Conservation (phyloP, 495 filamentous ascomycete genomes). For the Podospora appendiculata region DNA sequence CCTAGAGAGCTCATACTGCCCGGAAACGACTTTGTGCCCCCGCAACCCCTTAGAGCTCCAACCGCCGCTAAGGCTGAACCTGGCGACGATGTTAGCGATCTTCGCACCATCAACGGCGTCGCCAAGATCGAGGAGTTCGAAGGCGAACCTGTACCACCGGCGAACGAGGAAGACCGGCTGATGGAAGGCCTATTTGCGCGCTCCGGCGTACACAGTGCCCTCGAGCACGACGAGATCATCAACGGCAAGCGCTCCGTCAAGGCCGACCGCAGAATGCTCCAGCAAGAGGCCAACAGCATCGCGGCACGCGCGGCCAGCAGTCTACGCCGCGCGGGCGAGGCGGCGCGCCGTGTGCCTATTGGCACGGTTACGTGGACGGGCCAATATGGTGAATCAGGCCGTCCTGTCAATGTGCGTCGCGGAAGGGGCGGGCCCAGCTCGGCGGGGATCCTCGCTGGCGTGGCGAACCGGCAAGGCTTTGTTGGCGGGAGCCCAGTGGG, state of each 20-base stretch:
- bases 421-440: constrained; percentile 39
- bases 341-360: constrained; percentile 61
- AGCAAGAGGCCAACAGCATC: constrained; percentile 70
- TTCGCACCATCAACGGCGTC: constrained; percentile 30
- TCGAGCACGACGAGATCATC: constrained; percentile 86
- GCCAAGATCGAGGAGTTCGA: constrained; percentile 26
- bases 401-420: constrained; percentile 32
- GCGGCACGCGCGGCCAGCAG: constrained; percentile 70
- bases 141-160: constrained; percentile 6
- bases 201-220: constrained; percentile 72
- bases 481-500: constrained; percentile 17
- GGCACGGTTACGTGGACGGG: constrained; percentile 96
- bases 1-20: constrained; percentile 27
- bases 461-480: constrained; percentile 49
- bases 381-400: constrained; percentile 63
- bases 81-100: constrained; percentile 21
- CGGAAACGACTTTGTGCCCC: constrained; percentile 9
- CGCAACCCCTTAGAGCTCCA: not conserved
- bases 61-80: constrained; percentile 1
- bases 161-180: constrained; percentile 53
- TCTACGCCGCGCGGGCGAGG: constrained; percentile 64
- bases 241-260: constrained; percentile 47
- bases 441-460: constrained; percentile 49
- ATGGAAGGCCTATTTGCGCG: constrained; percentile 82
- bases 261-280: constrained; percentile 65